Percentiles rank a stretch among this genome's conserved stretches.
Conservation (phyloP, 2,329 filamentous ascomycete species). For the Sporothrix brasiliensis region DNA sequence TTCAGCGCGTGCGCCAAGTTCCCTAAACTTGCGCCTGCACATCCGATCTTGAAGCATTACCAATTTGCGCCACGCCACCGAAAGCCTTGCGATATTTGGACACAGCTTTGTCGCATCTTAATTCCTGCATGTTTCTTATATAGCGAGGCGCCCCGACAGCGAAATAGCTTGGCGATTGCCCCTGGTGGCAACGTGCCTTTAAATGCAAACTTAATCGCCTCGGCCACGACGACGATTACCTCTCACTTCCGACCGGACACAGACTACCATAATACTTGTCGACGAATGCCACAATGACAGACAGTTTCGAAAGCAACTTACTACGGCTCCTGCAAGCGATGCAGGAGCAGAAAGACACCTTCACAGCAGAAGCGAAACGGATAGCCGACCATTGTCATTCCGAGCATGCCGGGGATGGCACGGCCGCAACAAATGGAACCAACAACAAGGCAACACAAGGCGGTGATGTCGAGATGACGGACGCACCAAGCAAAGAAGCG, state of each 20-base stretch:
- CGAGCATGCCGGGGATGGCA: constrained; percentile 22
- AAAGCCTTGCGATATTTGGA: background rate
- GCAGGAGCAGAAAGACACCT: constrained; percentile 30
- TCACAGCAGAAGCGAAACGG: constrained; percentile 19
- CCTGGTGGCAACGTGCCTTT: constrained; percentile 7
- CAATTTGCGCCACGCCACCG: constrained; percentile 16
- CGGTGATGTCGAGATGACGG: constrained; percentile 44
- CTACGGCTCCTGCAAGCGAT: constrained; percentile 30
- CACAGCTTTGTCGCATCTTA: background rate
- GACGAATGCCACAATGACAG: constrained; percentile 24
- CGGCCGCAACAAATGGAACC: background rate
- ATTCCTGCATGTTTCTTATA: background rate
- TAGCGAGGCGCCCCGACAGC: background rate
- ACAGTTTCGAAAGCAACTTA: constrained; percentile 29
- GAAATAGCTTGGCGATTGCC: background rate
- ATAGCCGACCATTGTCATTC: constrained; percentile 27
- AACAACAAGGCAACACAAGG: background rate
- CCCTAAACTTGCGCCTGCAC: background rate
- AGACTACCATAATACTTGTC: background rate
- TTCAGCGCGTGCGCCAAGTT: background rate
- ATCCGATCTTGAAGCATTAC: background rate
- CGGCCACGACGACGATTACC: background rate
- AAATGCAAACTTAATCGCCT: background rate
- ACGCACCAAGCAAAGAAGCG: background rate
- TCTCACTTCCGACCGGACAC: background rate